Conservation (phyloP, 768 basidiomycete genomes). For the Harrya chromipes region DNA sequence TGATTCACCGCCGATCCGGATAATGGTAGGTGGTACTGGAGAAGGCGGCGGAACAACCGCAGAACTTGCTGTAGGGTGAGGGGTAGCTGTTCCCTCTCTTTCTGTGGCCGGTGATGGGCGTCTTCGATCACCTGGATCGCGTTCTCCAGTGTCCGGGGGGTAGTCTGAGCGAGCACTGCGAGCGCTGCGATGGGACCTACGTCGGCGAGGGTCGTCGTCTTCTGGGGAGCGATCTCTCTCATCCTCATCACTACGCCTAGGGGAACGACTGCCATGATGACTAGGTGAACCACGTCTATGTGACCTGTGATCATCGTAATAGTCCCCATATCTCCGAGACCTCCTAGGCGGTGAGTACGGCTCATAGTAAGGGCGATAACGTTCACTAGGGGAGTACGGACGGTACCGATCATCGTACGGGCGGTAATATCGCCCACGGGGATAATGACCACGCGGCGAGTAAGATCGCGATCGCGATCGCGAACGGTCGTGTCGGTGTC, state of each 20-base stretch:
- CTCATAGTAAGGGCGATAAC: slow-evolving; percentile 9
- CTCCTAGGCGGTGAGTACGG: slow-evolving; percentile 13
- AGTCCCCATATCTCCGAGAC: not conserved
- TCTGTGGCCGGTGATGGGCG: slow-evolving; percentile 7
- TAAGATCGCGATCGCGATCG: slow-evolving; percentile 27
- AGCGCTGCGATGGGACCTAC: not conserved
- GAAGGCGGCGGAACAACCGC: slow-evolving; percentile 12
- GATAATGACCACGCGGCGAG: slow-evolving; percentile 14
- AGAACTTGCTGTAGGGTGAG: slow-evolving; percentile 1
- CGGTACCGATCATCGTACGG: slow-evolving; percentile 15
- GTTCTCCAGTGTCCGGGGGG: slow-evolving; percentile 9
- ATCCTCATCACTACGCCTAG: not conserved
- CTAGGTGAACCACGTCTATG: not conserved
- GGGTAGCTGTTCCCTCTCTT: slow-evolving; percentile 7
- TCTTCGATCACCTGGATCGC: slow-evolving; percentile 14
- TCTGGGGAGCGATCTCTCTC: slow-evolving; percentile 8
- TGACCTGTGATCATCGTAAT: slow-evolving; percentile 5
- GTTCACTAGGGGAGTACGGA: slow-evolving; percentile 17
- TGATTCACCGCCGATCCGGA: slow-evolving; percentile 24
- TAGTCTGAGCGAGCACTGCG: slow-evolving; percentile 16
- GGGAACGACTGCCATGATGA: not conserved
- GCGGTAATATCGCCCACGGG: slow-evolving; percentile 6
- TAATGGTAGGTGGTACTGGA: slow-evolving; percentile 28
- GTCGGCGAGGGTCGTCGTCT: slow-evolving; percentile 8
- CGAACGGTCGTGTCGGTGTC: slow-evolving; percentile 5